phyloP scores from a whole-genome alignment of 2,329 filamentous ascomycete species.

The Sclerotinia sclerotiorum region DNA sequence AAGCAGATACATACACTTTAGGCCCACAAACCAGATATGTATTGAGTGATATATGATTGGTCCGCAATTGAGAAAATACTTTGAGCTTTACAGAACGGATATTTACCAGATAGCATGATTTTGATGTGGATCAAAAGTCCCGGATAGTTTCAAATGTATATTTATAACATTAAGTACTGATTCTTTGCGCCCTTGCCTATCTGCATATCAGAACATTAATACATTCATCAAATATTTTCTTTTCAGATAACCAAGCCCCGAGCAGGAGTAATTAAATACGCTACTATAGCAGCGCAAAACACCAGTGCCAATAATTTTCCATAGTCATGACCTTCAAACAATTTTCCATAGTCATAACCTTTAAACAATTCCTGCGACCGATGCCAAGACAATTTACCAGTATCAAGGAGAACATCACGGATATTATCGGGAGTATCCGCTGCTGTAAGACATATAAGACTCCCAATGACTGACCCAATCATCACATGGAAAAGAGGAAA shows the following conservation, averaged over 20 bases:
- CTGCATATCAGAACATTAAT: background rate
- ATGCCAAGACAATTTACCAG: background rate
- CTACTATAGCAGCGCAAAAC: background rate
- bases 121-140: background rate
- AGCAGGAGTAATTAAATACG: background rate
- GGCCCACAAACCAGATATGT: background rate
- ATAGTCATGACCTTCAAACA: background rate
- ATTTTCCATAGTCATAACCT: background rate
- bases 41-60: too few relatives aligned
- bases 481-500: slow-evolving; percentile 7
- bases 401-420: too few relatives aligned
- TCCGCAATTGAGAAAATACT: background rate
- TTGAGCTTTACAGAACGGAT: background rate
- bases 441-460: background rate
- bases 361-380: background rate
- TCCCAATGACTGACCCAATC: background rate
- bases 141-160: background rate
- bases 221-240: background rate
- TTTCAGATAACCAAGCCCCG: background rate
- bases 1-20: background rate
- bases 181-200: too few relatives aligned
- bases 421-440: background rate
- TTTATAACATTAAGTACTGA: background rate
- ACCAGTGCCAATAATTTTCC: background rate
- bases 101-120: background rate